Percentiles rank a stretch among this genome's conserved stretches.
Evolutionary conservation across 169 alveolate genomes (phyloP).

Genomic region (Blepharisma undulans): DNA sequence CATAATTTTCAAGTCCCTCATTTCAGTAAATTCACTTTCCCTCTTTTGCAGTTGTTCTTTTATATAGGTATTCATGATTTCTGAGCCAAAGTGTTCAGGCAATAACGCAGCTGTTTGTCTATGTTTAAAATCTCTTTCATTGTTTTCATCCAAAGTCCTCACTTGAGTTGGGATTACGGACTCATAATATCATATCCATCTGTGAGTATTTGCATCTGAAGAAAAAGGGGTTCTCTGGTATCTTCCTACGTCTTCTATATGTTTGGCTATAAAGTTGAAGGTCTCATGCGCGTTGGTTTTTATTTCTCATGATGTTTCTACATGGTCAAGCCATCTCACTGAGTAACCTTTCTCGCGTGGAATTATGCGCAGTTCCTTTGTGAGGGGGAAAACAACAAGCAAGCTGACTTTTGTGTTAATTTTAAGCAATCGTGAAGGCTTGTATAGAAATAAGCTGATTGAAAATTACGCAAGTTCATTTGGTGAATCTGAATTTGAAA

Average conservation of each 20-base stretch:
- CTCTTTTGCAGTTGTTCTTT: slow-evolving; percentile 31
- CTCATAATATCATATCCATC: slow-evolving; percentile 28
- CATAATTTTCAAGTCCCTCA: background rate
- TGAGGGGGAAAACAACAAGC: background rate
- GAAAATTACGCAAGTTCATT: slow-evolving; percentile 3
- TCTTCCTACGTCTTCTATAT: background rate
- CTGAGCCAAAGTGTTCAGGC: background rate
- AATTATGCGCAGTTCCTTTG: background rate
- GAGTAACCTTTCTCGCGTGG: slow-evolving; percentile 8
- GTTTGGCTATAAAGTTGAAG: background rate
- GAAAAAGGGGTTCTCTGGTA: slow-evolving; percentile 6
- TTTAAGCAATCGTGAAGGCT: background rate
- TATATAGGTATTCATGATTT: slow-evolving; percentile 6
- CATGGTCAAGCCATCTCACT: slow-evolving; percentile 12
- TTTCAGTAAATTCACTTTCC: slow-evolving; percentile 22
- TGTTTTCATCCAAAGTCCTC: background rate
- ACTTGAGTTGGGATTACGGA: background rate
- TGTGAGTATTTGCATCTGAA: background rate
- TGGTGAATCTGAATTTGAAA: background rate
- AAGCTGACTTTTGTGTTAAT: background rate
- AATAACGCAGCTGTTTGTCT: background rate
- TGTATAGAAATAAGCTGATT: slow-evolving; percentile 11
- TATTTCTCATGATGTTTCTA: slow-evolving; percentile 23
- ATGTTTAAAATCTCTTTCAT: background rate
- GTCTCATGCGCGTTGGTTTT: background rate